Evolutionary conservation across 441 rosid species (phyloP), one percentile per base, ranked within the genome.

Genomic region (Melastoma candidum): DNA sequence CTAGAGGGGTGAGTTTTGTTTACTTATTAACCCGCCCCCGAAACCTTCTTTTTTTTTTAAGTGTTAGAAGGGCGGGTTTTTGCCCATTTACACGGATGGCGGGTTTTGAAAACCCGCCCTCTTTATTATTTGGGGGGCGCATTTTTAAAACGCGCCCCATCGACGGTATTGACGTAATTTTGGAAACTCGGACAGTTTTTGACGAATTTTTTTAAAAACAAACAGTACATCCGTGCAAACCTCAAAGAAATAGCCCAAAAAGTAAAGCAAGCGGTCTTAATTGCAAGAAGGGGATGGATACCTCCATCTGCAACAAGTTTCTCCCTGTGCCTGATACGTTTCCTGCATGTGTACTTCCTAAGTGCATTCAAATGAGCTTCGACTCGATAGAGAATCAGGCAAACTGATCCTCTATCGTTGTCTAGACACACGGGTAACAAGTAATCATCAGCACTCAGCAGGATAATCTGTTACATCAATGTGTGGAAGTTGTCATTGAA

Each of bases 381-480:
- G 44, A 93, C 84, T 14, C 99, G 87, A 1, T 85, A 69, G 54
- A 89, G 97, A 58, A 93, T 89, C 70, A 81, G 76, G 90, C 99
- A 78, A 84, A 93, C 74, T 83, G 99, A 69, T 93, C 99, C 72
- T 93, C 89, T 97, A 93, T 89, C 97, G 89, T 93, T 12, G 97
- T 96, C 99, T 93, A 69, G 9, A 58, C 5, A 6, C 41, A 32
- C 7, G 44, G 44, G 26, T 27, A 39, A 9, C 39, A 47, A 32
- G 5, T 4, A 25, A 43, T 25, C 24, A 14, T 39, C 12, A 53
- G 72, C 74, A 80, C 10, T 79, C 85, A 60, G 73, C 58, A 61
- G 80, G 63, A 11, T 71, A 66, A 57, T 78, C 79, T 41, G 71
- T 75, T 51, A 81, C 78, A 36, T 77, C 76, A 39, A 70, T 83